These are phyloP conservation scores for Penicillium fuscoglaucum DNA, from an alignment of 2,329 filamentous ascomycete species.

Conservation along the genomic window DNA sequence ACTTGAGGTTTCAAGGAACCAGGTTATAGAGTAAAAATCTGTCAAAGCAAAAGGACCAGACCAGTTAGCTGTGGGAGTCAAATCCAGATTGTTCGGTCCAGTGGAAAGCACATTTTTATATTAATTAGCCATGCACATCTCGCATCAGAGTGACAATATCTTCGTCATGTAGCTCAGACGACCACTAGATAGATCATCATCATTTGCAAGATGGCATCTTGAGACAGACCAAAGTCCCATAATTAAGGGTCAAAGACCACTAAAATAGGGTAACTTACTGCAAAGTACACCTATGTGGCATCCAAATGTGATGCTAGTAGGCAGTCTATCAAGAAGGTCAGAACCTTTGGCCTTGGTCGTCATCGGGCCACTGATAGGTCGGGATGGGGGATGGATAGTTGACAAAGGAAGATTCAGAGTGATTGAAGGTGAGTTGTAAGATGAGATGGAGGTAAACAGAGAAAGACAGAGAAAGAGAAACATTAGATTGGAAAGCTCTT, in stretches of 20 bases:
- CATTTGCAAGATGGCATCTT: neutral
- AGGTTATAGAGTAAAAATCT: neutral
- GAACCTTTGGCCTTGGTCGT: too few relatives aligned
- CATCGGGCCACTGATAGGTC: neutral
- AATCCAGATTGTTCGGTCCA: too few relatives aligned
- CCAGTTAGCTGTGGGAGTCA: neutral
- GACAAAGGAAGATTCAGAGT: neutral
- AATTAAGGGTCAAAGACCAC: neutral
- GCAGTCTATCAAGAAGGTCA: neutral
- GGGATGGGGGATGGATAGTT: neutral
- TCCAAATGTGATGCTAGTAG: neutral
- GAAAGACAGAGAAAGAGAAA: neutral
- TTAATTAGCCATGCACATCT: neutral
- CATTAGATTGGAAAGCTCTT: neutral
- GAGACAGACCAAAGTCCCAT: neutral
- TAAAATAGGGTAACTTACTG: neutral
- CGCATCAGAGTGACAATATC: neutral
- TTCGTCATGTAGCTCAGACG: neutral
- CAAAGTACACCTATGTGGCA: neutral
- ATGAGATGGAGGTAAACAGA: neutral
- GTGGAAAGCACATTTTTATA: neutral
- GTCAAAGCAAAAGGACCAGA: neutral
- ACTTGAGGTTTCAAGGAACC: neutral
- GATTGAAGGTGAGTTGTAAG: neutral
- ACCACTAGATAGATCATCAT: neutral